Evolutionary conservation across 192 early-diverging fungal genomes (phyloP), one percentile per base, ranked within the genome.

Genomic region (Funneliformis mosseae): DNA sequence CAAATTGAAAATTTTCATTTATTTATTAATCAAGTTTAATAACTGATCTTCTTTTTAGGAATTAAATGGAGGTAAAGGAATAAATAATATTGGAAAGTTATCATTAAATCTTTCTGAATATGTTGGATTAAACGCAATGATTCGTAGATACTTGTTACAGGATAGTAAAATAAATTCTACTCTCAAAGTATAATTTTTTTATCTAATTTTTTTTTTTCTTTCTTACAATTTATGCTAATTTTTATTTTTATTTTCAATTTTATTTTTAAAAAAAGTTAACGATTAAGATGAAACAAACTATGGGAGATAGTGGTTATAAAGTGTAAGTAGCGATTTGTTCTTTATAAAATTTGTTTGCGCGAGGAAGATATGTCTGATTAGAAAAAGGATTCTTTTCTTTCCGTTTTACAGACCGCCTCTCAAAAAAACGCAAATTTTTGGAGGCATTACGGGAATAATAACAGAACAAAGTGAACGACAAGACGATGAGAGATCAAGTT

Each of bases 61-160:
- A 80, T 83, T 89, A 43, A 91, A 91, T 73, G 90, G 88, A 42
- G 90, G 90, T 43, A 85, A 87, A 80, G 86, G 85, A 33, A 80
- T 90, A 12, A 87, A 89, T 69, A 90, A 81, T 18, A 85, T 94
- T 60, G 96, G 96, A 55, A 83, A 82, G 46, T 87, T 97, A 42
- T 79, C 86, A 8, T 81, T 97, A 68, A 95, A 95, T 84, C 86
- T 97, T n/a, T 89, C 95, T 10, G 94, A 96, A 80, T 94, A 92
- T 81, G 94, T 92, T 18, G 86, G 85, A 59, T 83, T 85, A 59
- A 84, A 88, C 14, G 41, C 64, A 71, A 87, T 87, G 59, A 87
- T 89, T 33, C 74, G 88, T 61, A 86, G 90, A 21, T 92, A 91
- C 68, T 85, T 92, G 59, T 83, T 92, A 61, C 88, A 94, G 74